phyloP scores from a whole-genome alignment of 768 basidiomycete genomes.

The Hemileccinum rubropunctum region DNA sequence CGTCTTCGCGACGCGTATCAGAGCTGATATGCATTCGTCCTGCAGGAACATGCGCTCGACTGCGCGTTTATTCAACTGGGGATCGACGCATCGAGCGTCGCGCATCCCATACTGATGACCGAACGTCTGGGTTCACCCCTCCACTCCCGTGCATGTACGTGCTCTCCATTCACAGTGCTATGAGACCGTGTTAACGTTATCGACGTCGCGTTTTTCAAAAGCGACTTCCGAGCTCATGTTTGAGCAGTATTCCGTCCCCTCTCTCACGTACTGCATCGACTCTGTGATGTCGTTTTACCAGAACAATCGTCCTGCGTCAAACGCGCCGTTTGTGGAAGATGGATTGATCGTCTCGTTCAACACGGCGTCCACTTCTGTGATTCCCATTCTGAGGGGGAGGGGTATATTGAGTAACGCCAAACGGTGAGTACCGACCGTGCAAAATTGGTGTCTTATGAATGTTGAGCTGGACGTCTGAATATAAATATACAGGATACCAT shows the following conservation, averaged over 20 bases:
- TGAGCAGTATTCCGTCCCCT: constrained; percentile 86
- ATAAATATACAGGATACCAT: constrained; percentile 80
- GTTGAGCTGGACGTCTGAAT: background rate
- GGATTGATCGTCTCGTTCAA: constrained; percentile 91
- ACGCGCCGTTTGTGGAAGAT: constrained; percentile 51
- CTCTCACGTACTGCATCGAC: constrained; percentile 85
- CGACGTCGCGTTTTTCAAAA: constrained; percentile 38
- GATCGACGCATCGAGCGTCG: constrained; percentile 69
- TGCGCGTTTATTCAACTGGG: constrained; percentile 87
- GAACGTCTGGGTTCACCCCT: constrained; percentile 87
- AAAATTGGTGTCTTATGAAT: too few species aligned
- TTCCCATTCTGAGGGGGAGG: constrained; percentile 81
- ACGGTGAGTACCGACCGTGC: constrained; percentile 48
- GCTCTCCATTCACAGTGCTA: background rate
- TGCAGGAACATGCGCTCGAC: constrained; percentile 92
- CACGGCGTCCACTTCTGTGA: constrained; percentile 85
- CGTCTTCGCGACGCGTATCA: background rate
- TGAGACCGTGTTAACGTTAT: background rate
- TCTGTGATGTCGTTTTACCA: constrained; percentile 91
- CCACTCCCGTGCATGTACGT: constrained; percentile 83
- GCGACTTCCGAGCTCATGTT: constrained; percentile 97
- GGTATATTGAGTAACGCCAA: constrained; percentile 85
- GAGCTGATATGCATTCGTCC: constrained; percentile 21
- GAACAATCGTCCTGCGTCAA: constrained; percentile 46
- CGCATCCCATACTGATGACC: constrained; percentile 92